A percentile compares a stretch with the other conserved stretches of the same genome.
phyloP scores from a whole-genome alignment of 345 rosid genomes.

The Hibiscus mutabilis region DNA sequence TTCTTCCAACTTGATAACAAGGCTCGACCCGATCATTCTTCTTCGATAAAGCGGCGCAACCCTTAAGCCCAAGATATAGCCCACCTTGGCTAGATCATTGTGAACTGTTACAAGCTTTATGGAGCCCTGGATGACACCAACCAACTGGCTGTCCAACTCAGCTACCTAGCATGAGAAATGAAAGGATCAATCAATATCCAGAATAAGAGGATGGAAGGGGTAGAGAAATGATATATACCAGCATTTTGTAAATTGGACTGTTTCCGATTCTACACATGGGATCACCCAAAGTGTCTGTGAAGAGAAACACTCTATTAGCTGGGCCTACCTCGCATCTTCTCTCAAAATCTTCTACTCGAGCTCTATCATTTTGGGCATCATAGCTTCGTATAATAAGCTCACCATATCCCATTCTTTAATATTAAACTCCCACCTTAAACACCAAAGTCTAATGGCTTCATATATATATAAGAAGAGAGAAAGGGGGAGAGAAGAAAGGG shows the following conservation, averaged over 20 bases:
- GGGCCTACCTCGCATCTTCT: conserved; percentile 73
- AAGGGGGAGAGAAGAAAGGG: neutral
- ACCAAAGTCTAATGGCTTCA: neutral
- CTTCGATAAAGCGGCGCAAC: conserved; percentile 53
- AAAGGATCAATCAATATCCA: neutral
- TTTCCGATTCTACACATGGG: conserved; percentile 79
- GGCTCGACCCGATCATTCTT: conserved; percentile 45
- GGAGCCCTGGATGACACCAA: conserved; percentile 74
- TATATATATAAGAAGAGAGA: neutral
- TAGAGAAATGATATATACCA: conserved; percentile 32
- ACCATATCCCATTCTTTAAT: conserved; percentile 19
- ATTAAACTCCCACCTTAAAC: conserved; percentile 8
- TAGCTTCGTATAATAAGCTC: conserved; percentile 48
- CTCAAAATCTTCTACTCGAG: conserved; percentile 47
- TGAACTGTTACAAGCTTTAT: conserved; percentile 50
- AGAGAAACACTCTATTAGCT: conserved; percentile 43
- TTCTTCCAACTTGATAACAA: conserved; percentile 56
- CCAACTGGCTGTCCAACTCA: conserved; percentile 45
- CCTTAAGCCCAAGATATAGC: conserved; percentile 63
- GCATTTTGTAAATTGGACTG: conserved; percentile 61
- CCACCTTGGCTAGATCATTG: conserved; percentile 40
- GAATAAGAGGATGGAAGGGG: neutral
- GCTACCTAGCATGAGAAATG: conserved; percentile 42
- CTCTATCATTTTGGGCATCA: conserved; percentile 41
- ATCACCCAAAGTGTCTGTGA: conserved; percentile 75